Evolutionary conservation across 2,329 filamentous ascomycete genomes (phyloP).

Genomic region (Fusarium sp.): DNA sequence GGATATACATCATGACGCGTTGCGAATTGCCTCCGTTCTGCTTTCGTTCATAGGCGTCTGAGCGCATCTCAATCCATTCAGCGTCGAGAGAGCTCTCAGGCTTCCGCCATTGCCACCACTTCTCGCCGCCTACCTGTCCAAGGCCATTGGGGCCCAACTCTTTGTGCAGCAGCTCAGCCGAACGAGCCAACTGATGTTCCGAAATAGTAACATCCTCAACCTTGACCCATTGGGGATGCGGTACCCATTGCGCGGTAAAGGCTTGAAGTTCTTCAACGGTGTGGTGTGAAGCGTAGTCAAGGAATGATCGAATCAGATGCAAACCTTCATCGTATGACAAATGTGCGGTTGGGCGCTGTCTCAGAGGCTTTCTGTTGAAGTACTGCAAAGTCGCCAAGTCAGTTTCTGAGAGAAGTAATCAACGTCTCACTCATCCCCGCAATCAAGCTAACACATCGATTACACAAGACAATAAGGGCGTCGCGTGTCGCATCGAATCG

Average conservation of each 20-base stretch:
- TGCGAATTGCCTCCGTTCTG: conserved; percentile 67
- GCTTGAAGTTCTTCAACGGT: conserved; percentile 92
- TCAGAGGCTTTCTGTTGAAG: conserved; percentile 77
- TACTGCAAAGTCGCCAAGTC: conserved; percentile 63
- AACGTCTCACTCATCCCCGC: not conserved
- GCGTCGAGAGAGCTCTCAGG: conserved; percentile 73
- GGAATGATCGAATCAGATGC: conserved; percentile 84
- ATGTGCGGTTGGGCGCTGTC: conserved; percentile 84
- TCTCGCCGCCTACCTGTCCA: conserved; percentile 77
- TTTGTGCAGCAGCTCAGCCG: conserved; percentile 72
- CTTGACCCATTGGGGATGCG: conserved; percentile 86
- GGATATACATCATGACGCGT: conserved; percentile 91
- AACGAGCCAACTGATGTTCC: conserved; percentile 67
- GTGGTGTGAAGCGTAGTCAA: conserved; percentile 85
- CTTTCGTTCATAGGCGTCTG: conserved; percentile 74
- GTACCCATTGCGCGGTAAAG: conserved; percentile 92
- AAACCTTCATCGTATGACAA: conserved; percentile 95
- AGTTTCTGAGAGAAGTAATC: conserved; percentile 17
- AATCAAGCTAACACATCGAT: conserved; percentile 6
- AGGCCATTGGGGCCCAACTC: conserved; percentile 84
- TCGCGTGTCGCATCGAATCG: not conserved
- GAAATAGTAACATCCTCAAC: conserved; percentile 75
- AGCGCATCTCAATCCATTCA: conserved; percentile 97
- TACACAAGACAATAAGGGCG: conserved; percentile 1
- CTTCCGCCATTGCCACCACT: conserved; percentile 91